Evolutionary conservation across 164 flowering plant species (phyloP).

Genomic region (Dillenia suffruticosa): DNA sequence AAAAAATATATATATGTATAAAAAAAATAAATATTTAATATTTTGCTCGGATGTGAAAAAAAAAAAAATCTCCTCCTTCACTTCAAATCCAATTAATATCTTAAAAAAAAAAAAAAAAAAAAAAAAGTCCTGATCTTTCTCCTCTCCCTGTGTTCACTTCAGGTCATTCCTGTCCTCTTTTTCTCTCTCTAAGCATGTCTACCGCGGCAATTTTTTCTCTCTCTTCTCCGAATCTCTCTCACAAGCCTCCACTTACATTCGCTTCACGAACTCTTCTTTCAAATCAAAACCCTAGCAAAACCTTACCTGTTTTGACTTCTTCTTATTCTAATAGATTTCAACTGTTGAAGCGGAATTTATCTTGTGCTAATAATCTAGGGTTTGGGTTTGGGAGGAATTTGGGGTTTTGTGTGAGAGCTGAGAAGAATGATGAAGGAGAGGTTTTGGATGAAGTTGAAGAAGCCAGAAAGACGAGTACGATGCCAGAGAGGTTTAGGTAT

Average conservation of each 20-base stretch:
- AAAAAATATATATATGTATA: too few species aligned
- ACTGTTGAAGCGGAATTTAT: neutral
- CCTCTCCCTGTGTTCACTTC: too few species aligned
- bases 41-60: too few species aligned
- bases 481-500: slow-evolving; percentile 64
- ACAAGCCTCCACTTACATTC: neutral
- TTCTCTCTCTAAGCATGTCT: too few species aligned
- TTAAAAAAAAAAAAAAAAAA: too few species aligned
- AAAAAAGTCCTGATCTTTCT: too few species aligned
- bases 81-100: too few species aligned
- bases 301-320: slow-evolving; percentile 1
- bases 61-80: too few species aligned
- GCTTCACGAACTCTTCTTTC: neutral
- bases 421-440: slow-evolving; percentile 18
- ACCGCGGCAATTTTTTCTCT: slow-evolving; percentile 3
- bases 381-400: slow-evolving; percentile 2
- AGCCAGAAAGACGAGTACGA: slow-evolving; percentile 50
- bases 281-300: neutral
- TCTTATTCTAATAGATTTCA: neutral
- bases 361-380: neutral
- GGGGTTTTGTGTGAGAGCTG: slow-evolving; percentile 6
- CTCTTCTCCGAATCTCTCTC: slow-evolving; percentile 5
- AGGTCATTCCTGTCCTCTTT: too few species aligned
- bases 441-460: slow-evolving; percentile 38
- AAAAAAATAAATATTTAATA: too few species aligned